Evolutionary conservation across 306 rosid species (phyloP), one percentile per base, ranked within the genome.

Genomic region (Geum urbanum): DNA sequence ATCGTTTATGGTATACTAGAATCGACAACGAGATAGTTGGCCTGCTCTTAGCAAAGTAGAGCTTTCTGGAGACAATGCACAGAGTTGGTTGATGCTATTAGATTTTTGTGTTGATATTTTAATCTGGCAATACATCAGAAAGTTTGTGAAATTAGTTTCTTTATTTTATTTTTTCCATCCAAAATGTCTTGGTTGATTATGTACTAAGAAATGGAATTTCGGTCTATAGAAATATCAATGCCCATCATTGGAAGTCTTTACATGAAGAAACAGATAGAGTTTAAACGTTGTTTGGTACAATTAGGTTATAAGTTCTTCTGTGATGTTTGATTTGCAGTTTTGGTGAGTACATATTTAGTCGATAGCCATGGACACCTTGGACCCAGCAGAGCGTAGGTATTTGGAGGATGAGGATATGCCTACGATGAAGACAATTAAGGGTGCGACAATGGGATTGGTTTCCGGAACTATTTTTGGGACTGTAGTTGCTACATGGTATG

Each of bases 401-500:
- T 86, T 94, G 86, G 97, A 94, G 83, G 96, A 94, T 47, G 96
- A 94, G 13, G 95, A 91, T 80, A 69, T 86, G 5, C 70, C 95
- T 46, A 16, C 71, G 16, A 79, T 82, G 91, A 94, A 91, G 83
- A 88, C 92, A 53, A 41, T 86, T 15, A 91, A 91, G 85, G 99
- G 96, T 63, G 95, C 99, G 15, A 91, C 96, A 0, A 84, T 80
- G 24, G 99, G 99, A 72, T 86, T 94, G 35, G 88, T 81, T 70
- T 18, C 96, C 20, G 99, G 97, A 52, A 87, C 95, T 20, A 76
- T 94, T 69, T 94, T 87, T 82, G 99, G 99, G 48, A 85, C 99
- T 73, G 68, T 87, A 15, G 97, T 79, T 72, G 99, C 97, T 41
- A 87, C 95, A 64, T 94, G 99, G 99, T 51, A 84, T 37, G 99